A percentile compares a stretch with the other conserved stretches of the same genome.
phyloP scores from a whole-genome alignment of 2,329 filamentous ascomycete genomes.

The Colletotrichum destructivum region DNA sequence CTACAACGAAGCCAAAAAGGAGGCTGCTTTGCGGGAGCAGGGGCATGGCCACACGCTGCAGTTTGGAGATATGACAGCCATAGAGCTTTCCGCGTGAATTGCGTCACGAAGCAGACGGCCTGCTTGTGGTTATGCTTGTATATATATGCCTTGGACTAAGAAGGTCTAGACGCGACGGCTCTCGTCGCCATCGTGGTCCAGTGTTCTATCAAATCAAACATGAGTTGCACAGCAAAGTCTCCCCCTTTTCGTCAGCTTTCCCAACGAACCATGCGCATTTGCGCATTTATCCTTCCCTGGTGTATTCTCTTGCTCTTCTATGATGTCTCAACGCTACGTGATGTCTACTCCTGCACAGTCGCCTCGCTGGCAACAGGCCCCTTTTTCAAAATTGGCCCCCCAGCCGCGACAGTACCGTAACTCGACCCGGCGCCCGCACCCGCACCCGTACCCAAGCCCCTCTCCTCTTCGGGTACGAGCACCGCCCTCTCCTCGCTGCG shows the following conservation, averaged over 20 bases:
- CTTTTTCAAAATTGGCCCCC: constrained; percentile 10
- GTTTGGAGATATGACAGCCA: background rate
- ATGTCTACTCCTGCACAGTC: background rate
- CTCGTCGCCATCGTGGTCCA: too few species aligned
- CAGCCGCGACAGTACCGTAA: constrained; percentile 66
- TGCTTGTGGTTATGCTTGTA: too few species aligned
- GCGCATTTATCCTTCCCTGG: background rate
- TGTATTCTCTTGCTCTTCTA: rapidly evolving
- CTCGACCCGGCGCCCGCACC: constrained; percentile 55
- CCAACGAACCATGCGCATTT: background rate
- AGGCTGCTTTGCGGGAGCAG: background rate
- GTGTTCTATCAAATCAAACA: too few species aligned
- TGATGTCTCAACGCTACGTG: too few species aligned
- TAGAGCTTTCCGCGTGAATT: background rate
- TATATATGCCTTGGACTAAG: too few species aligned
- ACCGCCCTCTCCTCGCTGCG: constrained; percentile 33
- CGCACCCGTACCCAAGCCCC: constrained; percentile 22
- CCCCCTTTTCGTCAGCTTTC: background rate
- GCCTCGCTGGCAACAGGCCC: constrained; percentile 10
- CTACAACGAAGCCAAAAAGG: background rate
- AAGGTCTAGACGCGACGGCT: background rate
- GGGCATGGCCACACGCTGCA: background rate
- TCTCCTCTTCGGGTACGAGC: constrained; percentile 22
- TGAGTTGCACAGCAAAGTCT: background rate
- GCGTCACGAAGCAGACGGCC: background rate